phyloP scores from a whole-genome alignment of 2,329 filamentous ascomycete genomes.

The Dothiorella sarmentorum region DNA sequence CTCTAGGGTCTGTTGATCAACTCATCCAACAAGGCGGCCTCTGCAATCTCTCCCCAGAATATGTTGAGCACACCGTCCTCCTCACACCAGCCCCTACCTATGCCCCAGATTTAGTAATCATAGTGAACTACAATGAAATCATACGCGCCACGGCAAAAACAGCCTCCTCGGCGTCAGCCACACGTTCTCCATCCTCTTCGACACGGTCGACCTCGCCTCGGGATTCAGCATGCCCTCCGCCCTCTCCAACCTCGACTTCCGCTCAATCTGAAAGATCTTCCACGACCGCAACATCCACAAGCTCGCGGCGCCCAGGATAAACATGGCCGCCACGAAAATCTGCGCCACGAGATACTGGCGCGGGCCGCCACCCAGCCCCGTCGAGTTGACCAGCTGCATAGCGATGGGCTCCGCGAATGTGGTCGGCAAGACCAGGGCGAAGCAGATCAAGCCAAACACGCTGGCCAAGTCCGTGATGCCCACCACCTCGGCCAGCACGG shows the following conservation, averaged over 20 bases:
- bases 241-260: not conserved
- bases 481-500: slow-evolving; percentile 27
- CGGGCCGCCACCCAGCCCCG: slow-evolving; percentile 15
- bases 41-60: no score
- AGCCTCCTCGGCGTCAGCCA: not conserved
- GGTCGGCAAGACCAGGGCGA: slow-evolving; percentile 25
- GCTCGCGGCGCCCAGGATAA: not conserved
- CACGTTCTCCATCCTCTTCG: not conserved
- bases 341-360: slow-evolving; percentile 1
- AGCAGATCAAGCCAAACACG: slow-evolving; percentile 26
- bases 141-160: not conserved
- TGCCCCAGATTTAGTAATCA: no score
- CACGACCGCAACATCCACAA: slow-evolving; percentile 14
- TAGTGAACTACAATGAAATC: no score
- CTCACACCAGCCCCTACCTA: no score
- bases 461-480: slow-evolving; percentile 25
- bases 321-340: slow-evolving; percentile 12
- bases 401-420: slow-evolving; percentile 28
- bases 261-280: slow-evolving; percentile 14
- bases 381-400: slow-evolving; percentile 23
- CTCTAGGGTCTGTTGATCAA: no score
- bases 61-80: no score
- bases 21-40: no score
- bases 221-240: slow-evolving; percentile 18
- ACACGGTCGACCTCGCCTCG: not conserved